phyloP scores from a whole-genome alignment of 1,139 yeast species.

The Debaryomycetaceae sp. region DNA sequence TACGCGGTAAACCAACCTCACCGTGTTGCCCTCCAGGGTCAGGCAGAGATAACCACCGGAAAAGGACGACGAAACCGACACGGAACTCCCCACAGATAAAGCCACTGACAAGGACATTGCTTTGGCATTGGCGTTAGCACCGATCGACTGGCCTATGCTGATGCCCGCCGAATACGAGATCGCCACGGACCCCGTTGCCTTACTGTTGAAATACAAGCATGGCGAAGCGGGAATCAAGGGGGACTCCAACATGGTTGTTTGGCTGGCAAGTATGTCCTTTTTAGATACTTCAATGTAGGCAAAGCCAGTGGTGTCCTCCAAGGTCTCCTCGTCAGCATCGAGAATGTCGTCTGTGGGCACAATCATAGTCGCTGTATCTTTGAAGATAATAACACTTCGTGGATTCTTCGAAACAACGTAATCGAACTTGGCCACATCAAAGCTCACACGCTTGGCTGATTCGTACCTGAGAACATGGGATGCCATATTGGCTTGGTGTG shows the following conservation, averaged over 20 bases:
- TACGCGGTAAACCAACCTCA: constrained; percentile 16
- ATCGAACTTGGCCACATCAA: constrained; percentile 10
- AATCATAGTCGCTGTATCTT: constrained; percentile 19
- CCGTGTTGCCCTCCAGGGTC: constrained; percentile 12
- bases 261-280: constrained; percentile 1
- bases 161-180: constrained; percentile 11
- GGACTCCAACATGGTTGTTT: constrained; percentile 8
- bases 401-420: constrained; percentile 12
- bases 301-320: not conserved
- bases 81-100: not conserved
- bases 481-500: no score
- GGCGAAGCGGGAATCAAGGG: constrained; percentile 17
- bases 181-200: constrained; percentile 13
- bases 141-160: constrained; percentile 3
- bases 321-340: constrained; percentile 1
- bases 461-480: constrained; percentile 4
- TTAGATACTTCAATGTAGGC: constrained; percentile 3
- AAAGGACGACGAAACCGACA: constrained; percentile 8
- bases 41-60: constrained; percentile 15
- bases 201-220: constrained; percentile 14
- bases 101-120: not conserved
- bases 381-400: constrained; percentile 15
- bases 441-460: constrained; percentile 3
- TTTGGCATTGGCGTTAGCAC: not conserved
- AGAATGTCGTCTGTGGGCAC: constrained; percentile 13